phyloP scores from a whole-genome alignment of 2,329 filamentous ascomycete species.

The Microsporum audouinii region DNA sequence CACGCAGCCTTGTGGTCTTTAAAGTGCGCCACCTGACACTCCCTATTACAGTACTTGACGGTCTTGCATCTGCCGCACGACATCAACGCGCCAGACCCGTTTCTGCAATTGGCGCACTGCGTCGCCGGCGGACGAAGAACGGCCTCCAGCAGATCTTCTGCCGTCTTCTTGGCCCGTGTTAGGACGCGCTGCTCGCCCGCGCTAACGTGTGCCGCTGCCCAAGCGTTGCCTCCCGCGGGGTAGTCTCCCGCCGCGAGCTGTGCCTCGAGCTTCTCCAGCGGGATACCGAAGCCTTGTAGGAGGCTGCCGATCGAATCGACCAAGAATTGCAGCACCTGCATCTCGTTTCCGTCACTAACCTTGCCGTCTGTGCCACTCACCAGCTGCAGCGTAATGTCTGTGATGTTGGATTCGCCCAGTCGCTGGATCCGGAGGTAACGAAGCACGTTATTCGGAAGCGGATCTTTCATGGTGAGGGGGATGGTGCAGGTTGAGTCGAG shows the following conservation, averaged over 20 bases:
- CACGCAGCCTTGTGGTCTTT: constrained; percentile 21
- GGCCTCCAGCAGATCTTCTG: constrained; percentile 21
- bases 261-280: constrained; percentile 23
- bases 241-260: constrained; percentile 24
- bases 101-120: constrained; percentile 23
- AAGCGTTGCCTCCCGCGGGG: constrained; percentile 25
- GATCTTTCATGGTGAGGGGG: constrained; percentile 25
- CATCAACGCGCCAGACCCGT: constrained; percentile 21
- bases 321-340: constrained; percentile 24
- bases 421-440: constrained; percentile 30
- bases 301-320: constrained; percentile 24
- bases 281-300: constrained; percentile 23
- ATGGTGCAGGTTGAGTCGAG: constrained; percentile 25
- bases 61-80: constrained; percentile 25
- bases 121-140: constrained; percentile 14
- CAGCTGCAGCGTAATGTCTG: constrained; percentile 16
- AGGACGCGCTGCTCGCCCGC: constrained; percentile 26
- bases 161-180: constrained; percentile 23
- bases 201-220: constrained; percentile 27
- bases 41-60: constrained; percentile 23
- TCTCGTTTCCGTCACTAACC: constrained; percentile 25
- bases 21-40: constrained; percentile 25
- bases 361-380: constrained; percentile 18
- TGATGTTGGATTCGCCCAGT: constrained; percentile 21
- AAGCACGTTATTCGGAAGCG: constrained; percentile 25